Evolutionary conservation across 2,329 filamentous ascomycete genomes (phyloP).

Genomic region (Proliferodiscus dingleyae): DNA sequence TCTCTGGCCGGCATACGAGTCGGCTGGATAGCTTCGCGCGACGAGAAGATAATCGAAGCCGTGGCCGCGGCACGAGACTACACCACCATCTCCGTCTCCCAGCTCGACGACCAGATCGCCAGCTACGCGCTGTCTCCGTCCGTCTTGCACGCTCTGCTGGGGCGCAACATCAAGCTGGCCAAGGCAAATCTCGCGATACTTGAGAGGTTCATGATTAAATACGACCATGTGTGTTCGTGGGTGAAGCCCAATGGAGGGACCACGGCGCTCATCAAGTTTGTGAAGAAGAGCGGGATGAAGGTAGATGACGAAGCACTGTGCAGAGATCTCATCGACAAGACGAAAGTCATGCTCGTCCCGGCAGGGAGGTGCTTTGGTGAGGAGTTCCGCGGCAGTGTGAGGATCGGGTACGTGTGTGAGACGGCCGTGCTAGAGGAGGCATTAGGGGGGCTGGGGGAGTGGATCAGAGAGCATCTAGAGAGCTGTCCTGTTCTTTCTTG

Average conservation of each 20-base stretch:
- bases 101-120: constrained; percentile 74
- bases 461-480: constrained; percentile 22
- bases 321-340: constrained; percentile 59
- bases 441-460: constrained; percentile 40
- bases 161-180: constrained; percentile 61
- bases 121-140: constrained; percentile 64
- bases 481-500: background rate
- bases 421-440: constrained; percentile 65
- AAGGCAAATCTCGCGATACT: constrained; percentile 62
- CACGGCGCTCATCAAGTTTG: constrained; percentile 71
- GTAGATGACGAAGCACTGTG: constrained; percentile 72
- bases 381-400: constrained; percentile 70
- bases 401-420: constrained; percentile 71
- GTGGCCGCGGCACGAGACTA: constrained; percentile 68
- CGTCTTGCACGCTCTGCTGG: constrained; percentile 59
- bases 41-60: constrained; percentile 54
- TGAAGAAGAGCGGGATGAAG: constrained; percentile 48
- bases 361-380: constrained; percentile 69
- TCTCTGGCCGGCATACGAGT: constrained; percentile 75
- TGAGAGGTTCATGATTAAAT: constrained; percentile 61
- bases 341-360: constrained; percentile 69
- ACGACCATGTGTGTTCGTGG: constrained; percentile 63
- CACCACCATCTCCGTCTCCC: constrained; percentile 81
- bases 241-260: constrained; percentile 73
- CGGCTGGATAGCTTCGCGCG: constrained; percentile 75